Evolutionary conservation across 805 yeast species (phyloP).

Genomic region (Komagataella ulmi): DNA sequence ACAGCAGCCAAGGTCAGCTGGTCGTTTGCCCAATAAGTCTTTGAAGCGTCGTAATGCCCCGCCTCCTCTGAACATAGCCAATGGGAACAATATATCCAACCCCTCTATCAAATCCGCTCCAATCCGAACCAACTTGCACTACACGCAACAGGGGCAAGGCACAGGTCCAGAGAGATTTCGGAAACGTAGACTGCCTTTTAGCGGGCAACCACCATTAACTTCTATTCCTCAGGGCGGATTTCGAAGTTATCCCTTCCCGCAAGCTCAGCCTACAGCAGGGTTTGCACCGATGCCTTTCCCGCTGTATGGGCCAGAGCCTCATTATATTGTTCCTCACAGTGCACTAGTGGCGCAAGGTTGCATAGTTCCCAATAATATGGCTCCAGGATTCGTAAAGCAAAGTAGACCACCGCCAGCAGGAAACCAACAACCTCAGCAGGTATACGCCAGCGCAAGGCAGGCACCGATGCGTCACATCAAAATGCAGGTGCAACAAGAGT

Average conservation of each 20-base stretch:
- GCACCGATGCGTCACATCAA: background rate
- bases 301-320: background rate
- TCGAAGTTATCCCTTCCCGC: background rate
- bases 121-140: background rate
- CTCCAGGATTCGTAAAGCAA: background rate
- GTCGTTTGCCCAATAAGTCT: background rate
- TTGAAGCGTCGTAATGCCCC: constrained; percentile 2
- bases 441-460: background rate
- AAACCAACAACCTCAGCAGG: background rate
- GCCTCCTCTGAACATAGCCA: constrained; percentile 2
- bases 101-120: constrained; percentile 3
- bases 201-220: background rate
- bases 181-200: background rate
- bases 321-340: background rate
- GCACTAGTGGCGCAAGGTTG: background rate
- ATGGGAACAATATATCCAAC: background rate
- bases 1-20: background rate
- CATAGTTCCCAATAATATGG: background rate
- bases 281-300: background rate
- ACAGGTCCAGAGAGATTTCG: background rate
- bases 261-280: background rate
- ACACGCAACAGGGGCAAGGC: background rate
- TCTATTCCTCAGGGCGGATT: background rate
- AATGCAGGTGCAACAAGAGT: background rate
- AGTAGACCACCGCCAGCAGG: background rate